Evolutionary conservation across 345 rosid species (phyloP), one percentile per base, ranked within the genome.

Genomic region (Turritis glabra): DNA sequence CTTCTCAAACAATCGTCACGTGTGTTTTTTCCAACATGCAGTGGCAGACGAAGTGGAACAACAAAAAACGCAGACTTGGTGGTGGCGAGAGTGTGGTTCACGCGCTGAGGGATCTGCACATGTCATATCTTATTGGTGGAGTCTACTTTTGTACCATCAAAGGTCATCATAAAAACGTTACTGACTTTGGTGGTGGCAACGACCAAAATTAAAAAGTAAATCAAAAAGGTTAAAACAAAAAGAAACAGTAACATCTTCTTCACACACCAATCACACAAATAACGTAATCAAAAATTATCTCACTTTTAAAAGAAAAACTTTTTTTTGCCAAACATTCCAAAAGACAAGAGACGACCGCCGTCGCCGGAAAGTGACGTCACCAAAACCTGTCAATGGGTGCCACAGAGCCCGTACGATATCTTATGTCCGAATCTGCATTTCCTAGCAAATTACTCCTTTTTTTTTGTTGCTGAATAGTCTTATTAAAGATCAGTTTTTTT

Each of bases 341-440:
- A n/a, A 52, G 59, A 57, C 71, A 22, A 62, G 64, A 52, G 65
- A 47, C 68, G 75, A 56, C 79, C 72, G 21, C 77, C 85, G 78
- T 80, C 80, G 73, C 71, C 75, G 79, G 64, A 2, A 78, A 64
- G 69, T 71, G 80, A 80, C 81, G 80, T 79, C 87, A 70, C 23
- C 8, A 72, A 8, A 61, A 74, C 12, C 48, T 70, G 46, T 29
- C 68, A 47, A 88, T 89, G 94, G 89, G 88, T 72, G 88, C 71
- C 38, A 21, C 75, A 1, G 89, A 87, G 22, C 84, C 79, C 33
- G 91, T 85, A 77, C 71, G 85, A 17, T 48, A 47, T 61, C 66
- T 61, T 9, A 15, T 22, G 13, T 48, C 41, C 22, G 2, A 61
- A 40, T 37, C 33, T 8, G 22, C 55, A 9, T 69, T 15, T 29